Base-by-base conservation (phyloP, 75 land plant species). In the Isoetes taiwanensis region DNA sequence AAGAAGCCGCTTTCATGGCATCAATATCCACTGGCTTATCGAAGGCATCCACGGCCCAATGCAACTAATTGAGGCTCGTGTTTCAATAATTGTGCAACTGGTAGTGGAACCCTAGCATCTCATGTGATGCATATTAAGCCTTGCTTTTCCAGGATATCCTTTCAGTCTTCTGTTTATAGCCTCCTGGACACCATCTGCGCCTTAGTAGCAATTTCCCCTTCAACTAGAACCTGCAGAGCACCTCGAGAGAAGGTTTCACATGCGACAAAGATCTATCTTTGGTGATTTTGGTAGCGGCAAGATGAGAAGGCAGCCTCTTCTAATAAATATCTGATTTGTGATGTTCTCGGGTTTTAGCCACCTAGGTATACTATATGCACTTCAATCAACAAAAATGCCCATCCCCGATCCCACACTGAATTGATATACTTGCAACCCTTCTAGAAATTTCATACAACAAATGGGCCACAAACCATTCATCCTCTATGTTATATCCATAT, bases 391-490 rank as follows among this genome's bases (percentile, higher is more conserved):
- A 94, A 63, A 54, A 94, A 94, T 66, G 88, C 90, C 25, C 99
- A 95, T 54, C 88, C 99, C 31, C 85, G 50, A 52, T 94, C 99
- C 77, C 79, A 69, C 30, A 80, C 80, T 1, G 72, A 59, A 72
- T 59, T 0, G 86, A 77, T n/a, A 88, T 35, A 20, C 12, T 17
- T 17, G 77, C n/a, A 82, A 70, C 0, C 32, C 10, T 19, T 3
- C 57, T 52, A 23, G 86, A 72, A 32, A 77, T 62, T 14, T 66
- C 59, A 66, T 68, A 76, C 32, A 88, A 64, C 27, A 94, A 66
- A 38, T 60, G 82, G 39, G 84, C 99, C 20, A 82, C 70, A 64
- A 94, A 88, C 99, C 99, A 94, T 60, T 94, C 99, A 63, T 94
- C 99, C 25, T 86, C 90, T 23, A 94, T 63, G 40, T 85, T 81